Conservation (phyloP, 78 protist species). For the Dictyostelium purpureum region DNA sequence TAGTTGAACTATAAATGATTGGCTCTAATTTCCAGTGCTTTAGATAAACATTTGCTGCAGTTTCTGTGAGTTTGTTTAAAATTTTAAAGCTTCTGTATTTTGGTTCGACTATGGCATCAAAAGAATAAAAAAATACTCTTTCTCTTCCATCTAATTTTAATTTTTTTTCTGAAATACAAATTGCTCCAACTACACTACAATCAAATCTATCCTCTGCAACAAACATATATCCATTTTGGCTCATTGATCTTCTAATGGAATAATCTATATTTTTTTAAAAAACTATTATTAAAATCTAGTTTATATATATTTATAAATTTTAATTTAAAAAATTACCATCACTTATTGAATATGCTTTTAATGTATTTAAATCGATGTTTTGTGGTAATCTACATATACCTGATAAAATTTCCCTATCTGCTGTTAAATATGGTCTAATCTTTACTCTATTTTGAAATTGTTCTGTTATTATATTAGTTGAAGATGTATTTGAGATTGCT, state of each 20-base stretch:
- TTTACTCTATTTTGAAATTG: not conserved
- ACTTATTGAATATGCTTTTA: conserved; percentile 65
- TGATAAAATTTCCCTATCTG: conserved; percentile 45
- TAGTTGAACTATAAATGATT: conserved; percentile 42
- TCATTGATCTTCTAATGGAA: conserved; percentile 63
- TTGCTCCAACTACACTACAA: conserved; percentile 36
- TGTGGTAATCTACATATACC: conserved; percentile 56
- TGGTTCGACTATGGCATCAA: conserved; percentile 70
- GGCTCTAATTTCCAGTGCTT: conserved; percentile 26
- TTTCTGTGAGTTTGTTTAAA: conserved; percentile 31
- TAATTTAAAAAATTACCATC: conserved; percentile 12
- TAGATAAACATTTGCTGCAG: conserved; percentile 33
- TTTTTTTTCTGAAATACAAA: conserved; percentile 48
- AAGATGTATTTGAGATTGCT: not conserved
- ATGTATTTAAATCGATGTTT: conserved; percentile 8
- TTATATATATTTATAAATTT: not conserved
- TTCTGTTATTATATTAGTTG: not conserved
- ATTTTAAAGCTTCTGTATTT: conserved; percentile 40
- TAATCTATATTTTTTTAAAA: conserved; percentile 27
- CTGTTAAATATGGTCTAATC: conserved; percentile 42
- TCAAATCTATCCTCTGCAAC: conserved; percentile 52
- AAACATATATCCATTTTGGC: conserved; percentile 68
- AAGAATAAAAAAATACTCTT: conserved; percentile 58
- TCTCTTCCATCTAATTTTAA: conserved; percentile 51
- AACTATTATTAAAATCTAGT: not conserved